phyloP scores from a whole-genome alignment of 2,329 filamentous ascomycete species.

The Ceratocystis colombiana region DNA sequence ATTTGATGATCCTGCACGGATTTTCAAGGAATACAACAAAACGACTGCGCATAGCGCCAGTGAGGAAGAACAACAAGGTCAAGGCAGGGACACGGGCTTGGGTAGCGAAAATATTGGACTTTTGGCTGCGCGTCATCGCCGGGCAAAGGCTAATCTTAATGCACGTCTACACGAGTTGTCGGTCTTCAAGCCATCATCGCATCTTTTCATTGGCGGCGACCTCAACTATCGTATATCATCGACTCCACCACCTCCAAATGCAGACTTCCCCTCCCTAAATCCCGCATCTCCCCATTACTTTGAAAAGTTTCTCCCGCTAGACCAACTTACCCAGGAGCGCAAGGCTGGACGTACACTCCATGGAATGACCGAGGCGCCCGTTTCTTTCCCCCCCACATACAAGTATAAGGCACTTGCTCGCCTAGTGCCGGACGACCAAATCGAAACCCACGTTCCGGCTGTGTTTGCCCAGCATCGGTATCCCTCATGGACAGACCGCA shows the following conservation, averaged over 20 bases:
- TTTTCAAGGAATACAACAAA: conserved; percentile 29
- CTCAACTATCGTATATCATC: conserved; percentile 86
- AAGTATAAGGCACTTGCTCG: conserved; percentile 56
- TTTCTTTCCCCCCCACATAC: conserved; percentile 85
- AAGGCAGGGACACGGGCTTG: background rate
- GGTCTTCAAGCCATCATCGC: conserved; percentile 63
- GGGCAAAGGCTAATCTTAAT: conserved; percentile 34
- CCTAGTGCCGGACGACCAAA: conserved; percentile 27
- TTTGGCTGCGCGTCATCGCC: conserved; percentile 33
- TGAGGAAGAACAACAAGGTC: background rate
- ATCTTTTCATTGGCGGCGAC: conserved; percentile 82
- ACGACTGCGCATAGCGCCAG: background rate
- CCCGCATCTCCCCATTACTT: conserved; percentile 52
- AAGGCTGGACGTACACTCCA: conserved; percentile 62
- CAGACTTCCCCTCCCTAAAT: conserved; percentile 53
- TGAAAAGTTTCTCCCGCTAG: conserved; percentile 55
- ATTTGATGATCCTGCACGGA: conserved; percentile 50
- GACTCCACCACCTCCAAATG: conserved; percentile 49
- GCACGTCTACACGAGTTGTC: conserved; percentile 43
- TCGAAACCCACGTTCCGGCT: conserved; percentile 45
- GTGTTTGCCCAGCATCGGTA: conserved; percentile 72
- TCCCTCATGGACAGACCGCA: conserved; percentile 88
- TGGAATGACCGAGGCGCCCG: conserved; percentile 60
- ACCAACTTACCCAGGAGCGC: conserved; percentile 71
- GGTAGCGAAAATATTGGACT: conserved; percentile 29